These are phyloP conservation scores for Zea luxurians DNA, from an alignment of 176 grass and related monocot species.

Conservation along the genomic window DNA sequence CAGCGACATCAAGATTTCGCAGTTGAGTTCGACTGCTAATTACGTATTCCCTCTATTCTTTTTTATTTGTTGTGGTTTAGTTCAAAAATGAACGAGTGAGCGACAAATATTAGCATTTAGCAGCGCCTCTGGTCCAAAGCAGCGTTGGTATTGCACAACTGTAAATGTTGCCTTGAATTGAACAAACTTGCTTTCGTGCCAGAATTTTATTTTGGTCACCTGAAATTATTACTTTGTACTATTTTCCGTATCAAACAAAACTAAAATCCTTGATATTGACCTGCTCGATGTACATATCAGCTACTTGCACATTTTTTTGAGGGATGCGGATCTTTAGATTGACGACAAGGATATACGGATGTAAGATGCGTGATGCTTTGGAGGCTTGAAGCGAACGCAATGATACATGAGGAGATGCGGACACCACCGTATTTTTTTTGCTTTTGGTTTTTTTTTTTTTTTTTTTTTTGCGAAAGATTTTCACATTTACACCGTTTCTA, in stretches of 20 bases:
- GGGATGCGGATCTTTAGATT: not conserved
- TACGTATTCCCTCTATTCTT: too few relatives aligned
- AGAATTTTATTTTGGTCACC: not conserved
- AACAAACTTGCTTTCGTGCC: not conserved
- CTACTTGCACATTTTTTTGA: not conserved
- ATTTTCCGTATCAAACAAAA: not conserved
- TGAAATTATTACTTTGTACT: not conserved
- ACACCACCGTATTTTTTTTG: not conserved
- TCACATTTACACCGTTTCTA: too few relatives aligned
- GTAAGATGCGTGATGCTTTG: not conserved
- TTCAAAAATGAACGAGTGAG: too few relatives aligned
- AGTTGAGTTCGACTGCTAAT: conserved; percentile 1
- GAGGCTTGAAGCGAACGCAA: not conserved
- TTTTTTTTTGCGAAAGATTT: too few relatives aligned
- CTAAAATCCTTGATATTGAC: not conserved
- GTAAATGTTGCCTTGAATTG: conserved; percentile 36
- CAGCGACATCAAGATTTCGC: not conserved
- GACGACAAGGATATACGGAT: not conserved
- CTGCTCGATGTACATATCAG: not conserved
- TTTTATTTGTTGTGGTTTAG: too few relatives aligned
- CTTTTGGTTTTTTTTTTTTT: not conserved
- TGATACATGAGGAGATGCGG: not conserved
- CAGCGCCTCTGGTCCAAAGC: not conserved
- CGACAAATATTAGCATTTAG: too few relatives aligned
- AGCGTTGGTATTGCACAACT: not conserved